Evolutionary conservation across 1,284 basidiomycete species (phyloP), one percentile per base, ranked within the genome.

Genomic region (Cutaneotrichosporon spelunceum): DNA sequence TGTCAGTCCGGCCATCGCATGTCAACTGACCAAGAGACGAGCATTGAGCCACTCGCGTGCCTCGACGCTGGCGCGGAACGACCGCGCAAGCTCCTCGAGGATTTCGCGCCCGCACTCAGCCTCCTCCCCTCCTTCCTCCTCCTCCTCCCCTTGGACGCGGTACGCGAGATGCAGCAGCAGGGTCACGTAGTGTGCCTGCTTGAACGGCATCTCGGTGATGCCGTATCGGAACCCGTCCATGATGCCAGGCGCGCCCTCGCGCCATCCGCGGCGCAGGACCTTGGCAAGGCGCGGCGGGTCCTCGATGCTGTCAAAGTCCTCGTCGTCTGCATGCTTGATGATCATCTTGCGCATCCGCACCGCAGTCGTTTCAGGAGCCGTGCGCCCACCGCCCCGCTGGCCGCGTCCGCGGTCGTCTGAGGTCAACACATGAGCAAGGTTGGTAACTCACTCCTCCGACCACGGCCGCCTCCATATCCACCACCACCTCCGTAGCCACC

Each of bases 191-290:
- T 88, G 89, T 0, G 90, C 88, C 53, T 90, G 88, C 81, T 97
- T 97, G 82, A 86, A 93, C 0, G 93, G 93, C 70, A 94, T 87
- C 78, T 96, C 91, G 0, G 88, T 91, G 53, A 94, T 84, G 29
- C 84, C 88, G 77, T 88, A 82, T 59, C 88, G 85, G 76, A 93
- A 85, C 7, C 86, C 88, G n/a, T 78, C 77, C 45, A 87, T 78
- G 11, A 91, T 81, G 56, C 83, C 85, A 29, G 82, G 77, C 14
- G 84, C 82, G 1, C 81, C 81, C 65, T 85, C 81, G 61, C 85
- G 83, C 57, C 85, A 85, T 56, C 89, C 84, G 59, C 87, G 84
- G 63, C 83, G 82, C 55, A 88, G 85, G 2, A 89, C 79, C 19
- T 84, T 83, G 45, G 86, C 83, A 11, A 91, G 74, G 71, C 91